phyloP scores from a whole-genome alignment of 495 filamentous ascomycete genomes.

The Recurvomyces mirabilis region DNA sequence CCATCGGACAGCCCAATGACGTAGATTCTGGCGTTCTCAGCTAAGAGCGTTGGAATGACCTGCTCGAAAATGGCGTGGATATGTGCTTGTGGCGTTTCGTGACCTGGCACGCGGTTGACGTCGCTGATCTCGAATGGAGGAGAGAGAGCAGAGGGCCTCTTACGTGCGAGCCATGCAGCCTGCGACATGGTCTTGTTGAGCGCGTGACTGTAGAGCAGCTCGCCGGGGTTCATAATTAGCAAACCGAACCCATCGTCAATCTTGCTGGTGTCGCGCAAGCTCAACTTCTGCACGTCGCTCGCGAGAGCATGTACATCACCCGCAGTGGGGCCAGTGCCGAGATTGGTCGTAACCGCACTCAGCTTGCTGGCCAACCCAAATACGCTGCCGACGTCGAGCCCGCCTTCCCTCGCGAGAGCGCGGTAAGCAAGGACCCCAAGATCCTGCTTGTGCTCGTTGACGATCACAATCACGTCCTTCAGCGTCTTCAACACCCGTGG shows the following conservation, averaged over 20 bases:
- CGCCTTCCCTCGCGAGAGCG: slow-evolving; percentile 41
- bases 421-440: slow-evolving; percentile 66
- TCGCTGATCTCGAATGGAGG: slow-evolving; percentile 13
- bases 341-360: no score
- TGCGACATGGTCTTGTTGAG: slow-evolving; percentile 20
- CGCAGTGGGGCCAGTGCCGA: no score
- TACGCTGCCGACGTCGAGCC: slow-evolving; percentile 43
- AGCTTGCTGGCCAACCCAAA: neutral
- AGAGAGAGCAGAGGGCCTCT: slow-evolving; percentile 21
- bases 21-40: slow-evolving; percentile 27
- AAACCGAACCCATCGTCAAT: slow-evolving; percentile 19
- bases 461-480: slow-evolving; percentile 58
- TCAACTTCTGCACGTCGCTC: no score
- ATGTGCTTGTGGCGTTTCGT: slow-evolving; percentile 25
- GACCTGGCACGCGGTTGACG: slow-evolving; percentile 25
- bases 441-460: slow-evolving; percentile 60
- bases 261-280: no score
- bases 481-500: slow-evolving; percentile 42
- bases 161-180: slow-evolving; percentile 23
- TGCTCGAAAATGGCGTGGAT: slow-evolving; percentile 25
- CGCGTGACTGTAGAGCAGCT: slow-evolving; percentile 27
- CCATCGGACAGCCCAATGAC: slow-evolving; percentile 28
- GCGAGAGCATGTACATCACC: no score
- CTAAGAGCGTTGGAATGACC: slow-evolving; percentile 24
- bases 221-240: slow-evolving; percentile 31